phyloP scores from a whole-genome alignment of 225 moss, liverwort and hornwort species.

The Anthoceros angustus region DNA sequence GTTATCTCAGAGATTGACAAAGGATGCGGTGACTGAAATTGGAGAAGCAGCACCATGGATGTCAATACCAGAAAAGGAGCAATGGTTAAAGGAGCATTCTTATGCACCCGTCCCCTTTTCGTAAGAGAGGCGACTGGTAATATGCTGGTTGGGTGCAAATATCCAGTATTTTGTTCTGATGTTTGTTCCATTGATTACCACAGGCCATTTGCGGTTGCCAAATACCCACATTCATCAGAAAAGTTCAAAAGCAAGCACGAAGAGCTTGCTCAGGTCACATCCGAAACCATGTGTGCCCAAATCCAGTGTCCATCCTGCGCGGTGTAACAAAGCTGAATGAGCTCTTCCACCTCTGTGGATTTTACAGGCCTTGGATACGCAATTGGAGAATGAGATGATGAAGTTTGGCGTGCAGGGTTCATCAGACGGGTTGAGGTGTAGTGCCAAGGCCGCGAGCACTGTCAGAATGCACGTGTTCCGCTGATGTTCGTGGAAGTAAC shows the following conservation, averaged over 20 bases:
- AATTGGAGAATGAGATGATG: slow-evolving; percentile 51
- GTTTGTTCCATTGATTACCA: neutral
- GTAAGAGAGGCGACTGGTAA: slow-evolving; percentile 11
- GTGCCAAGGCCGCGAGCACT: neutral
- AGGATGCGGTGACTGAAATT: slow-evolving; percentile 66
- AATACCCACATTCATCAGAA: slow-evolving; percentile 50
- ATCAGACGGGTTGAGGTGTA: slow-evolving; percentile 65
- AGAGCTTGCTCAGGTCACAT: slow-evolving; percentile 33
- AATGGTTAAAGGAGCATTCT: slow-evolving; percentile 82
- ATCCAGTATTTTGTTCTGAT: neutral
- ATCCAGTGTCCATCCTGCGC: neutral
- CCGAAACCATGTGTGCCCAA: neutral
- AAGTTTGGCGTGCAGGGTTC: slow-evolving; percentile 61
- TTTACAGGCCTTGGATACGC: slow-evolving; percentile 49
- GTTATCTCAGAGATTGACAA: slow-evolving; percentile 31
- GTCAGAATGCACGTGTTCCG: neutral
- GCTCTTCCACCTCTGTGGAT: neutral
- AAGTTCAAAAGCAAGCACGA: slow-evolving; percentile 43
- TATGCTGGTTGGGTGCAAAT: neutral
- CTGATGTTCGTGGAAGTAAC: neutral
- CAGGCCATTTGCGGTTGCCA: slow-evolving; percentile 78
- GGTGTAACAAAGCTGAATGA: neutral
- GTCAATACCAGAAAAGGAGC: slow-evolving; percentile 59
- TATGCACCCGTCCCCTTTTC: slow-evolving; percentile 54
- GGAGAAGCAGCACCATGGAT: slow-evolving; percentile 63